phyloP scores from a whole-genome alignment of 164 flowering plant species.

The Piper betle region DNA sequence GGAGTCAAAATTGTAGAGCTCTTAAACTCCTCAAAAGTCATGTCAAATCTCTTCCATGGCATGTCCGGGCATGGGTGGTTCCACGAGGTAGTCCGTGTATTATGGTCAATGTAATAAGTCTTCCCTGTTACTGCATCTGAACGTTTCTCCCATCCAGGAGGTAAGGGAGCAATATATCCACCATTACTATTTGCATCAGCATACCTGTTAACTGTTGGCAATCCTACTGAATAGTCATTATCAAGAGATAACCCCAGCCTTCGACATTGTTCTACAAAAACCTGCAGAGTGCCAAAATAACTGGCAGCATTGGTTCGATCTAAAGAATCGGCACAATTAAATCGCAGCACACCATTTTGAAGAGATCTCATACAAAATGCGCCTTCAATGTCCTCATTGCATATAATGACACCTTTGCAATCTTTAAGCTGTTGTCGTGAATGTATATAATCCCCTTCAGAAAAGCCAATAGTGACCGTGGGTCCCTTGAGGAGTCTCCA shows the following conservation, averaged over 20 bases:
- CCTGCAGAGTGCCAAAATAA: constrained; percentile 90
- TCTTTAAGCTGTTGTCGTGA: constrained; percentile 52
- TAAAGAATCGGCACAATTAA: constrained; percentile 96
- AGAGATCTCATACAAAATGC: constrained; percentile 82
- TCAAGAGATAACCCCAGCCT: constrained; percentile 85
- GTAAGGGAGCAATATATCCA: constrained; percentile 82
- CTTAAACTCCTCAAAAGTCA: constrained; percentile 93
- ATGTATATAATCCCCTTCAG: constrained; percentile 86
- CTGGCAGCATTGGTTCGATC: constrained; percentile 99
- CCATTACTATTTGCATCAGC: constrained; percentile 21
- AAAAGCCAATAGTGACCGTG: constrained; percentile 55
- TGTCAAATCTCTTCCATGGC: constrained; percentile 49
- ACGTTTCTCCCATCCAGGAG: constrained; percentile 97
- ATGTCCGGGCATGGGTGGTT: constrained; percentile 96
- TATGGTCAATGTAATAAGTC: constrained; percentile 85
- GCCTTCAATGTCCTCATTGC: constrained; percentile 53
- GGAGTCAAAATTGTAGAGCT: constrained; percentile 82
- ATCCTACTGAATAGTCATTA: constrained; percentile 43
- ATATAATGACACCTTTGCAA: constrained; percentile 75
- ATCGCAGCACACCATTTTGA: constrained; percentile 95
- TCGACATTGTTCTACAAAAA: constrained; percentile 89
- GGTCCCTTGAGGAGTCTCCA: constrained; percentile 82
- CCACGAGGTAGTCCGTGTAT: constrained; percentile 96
- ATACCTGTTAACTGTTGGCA: constrained; percentile 32
- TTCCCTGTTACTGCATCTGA: constrained; percentile 94